Evolutionary conservation across 805 yeast genomes (phyloP), one percentile per base, ranked within the genome.

Genomic region (Saccharomyces mikatae): DNA sequence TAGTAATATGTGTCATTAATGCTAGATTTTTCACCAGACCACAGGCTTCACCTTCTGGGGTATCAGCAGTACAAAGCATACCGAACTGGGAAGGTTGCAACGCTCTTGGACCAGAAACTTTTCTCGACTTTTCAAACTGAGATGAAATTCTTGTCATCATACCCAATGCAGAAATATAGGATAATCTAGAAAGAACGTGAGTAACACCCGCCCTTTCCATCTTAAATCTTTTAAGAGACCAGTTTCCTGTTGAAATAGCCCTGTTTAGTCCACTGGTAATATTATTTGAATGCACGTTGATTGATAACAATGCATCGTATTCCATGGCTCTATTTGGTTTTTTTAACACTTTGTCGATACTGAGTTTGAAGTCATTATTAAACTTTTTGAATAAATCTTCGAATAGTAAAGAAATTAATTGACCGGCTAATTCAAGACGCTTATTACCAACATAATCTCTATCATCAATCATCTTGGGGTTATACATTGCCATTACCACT

Each of bases 141-240:
- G 98, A 92, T 6, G 97, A 89, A 52, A 94, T 94, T 76, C 99
- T 86, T 11, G 99, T 94, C 99, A 94, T 94, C 99, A 94, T 94
- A 64, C 99, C 99, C 57, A 94, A 75, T 0, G 99, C 99, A 8
- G 96, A 85, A 48, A 94, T 92, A 70, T 89, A 94, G 22, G 96
- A 87, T 55, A 94, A 74, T 66, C 99, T 81, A 56, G 96, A 86
- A 54, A 94, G 76, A 44, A 94, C 97, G 70, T 94, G 99, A 2
- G 99, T 94, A 52, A 94, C 99, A 74, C 99, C 99, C 0, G 99
- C 99, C 58, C 99, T 82, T 74, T 94, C 99, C 99, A 94, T 94
- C 84, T 91, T 92, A 78, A 94, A 94, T 75, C 99, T 87, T 74
- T 94, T 94, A 67, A 94, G 79, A 2, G 97, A 89, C 99, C 99